Base-by-base conservation (phyloP, 2,329 filamentous ascomycete species). In the Plenodomus lindquistii region DNA sequence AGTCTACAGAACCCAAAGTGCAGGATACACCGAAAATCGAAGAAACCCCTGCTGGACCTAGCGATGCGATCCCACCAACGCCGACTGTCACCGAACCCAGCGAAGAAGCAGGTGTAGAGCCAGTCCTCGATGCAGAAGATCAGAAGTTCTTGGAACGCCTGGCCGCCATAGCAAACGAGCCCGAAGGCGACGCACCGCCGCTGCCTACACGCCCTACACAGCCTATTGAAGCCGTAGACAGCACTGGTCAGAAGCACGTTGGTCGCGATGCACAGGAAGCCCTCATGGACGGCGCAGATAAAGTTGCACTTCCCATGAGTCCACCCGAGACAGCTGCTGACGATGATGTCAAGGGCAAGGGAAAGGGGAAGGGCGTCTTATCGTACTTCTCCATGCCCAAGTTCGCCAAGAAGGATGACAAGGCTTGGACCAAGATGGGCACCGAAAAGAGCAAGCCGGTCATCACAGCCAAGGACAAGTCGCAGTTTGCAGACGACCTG, bases 121-220 rank as follows among this genome's bases (percentile, higher is more conserved):
- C 77, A 5, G 77, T 85, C 2, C 65, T 85, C n/a, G 82, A 80
- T 16, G 76, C 81, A n/a, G 82, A 84, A 59, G 83, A 86, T 52
- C 80, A 85, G 57, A 73, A 76, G 43, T 85, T 85, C 57, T 68
- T 85, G 27, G 73, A 76, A 44, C 71, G 72, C 27, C 77, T 84
- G 24, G 78, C 77, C 2, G 74, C 77, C 7, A 73, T 77, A 29
- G 71, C 74, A 16, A 65, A 70, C 40, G 70, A 72, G 50, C 67
- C 68, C 10, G 70, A 72, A 52, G 63, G 67, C 29, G 60, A 71
- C 3, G 72, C 74, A 1, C 74, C 75, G n/a, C 73, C 74, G 11
- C 66, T 77, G 7, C 75, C 75, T 8, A 63, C 61, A 9, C 63
- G 69, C 8, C 35, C 35, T 37, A 13, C 16, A 9, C 42, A 50